Evolutionary conservation across 495 filamentous ascomycete genomes (phyloP), one percentile per base, ranked within the genome.

Genomic region (Penicillium manginii): DNA sequence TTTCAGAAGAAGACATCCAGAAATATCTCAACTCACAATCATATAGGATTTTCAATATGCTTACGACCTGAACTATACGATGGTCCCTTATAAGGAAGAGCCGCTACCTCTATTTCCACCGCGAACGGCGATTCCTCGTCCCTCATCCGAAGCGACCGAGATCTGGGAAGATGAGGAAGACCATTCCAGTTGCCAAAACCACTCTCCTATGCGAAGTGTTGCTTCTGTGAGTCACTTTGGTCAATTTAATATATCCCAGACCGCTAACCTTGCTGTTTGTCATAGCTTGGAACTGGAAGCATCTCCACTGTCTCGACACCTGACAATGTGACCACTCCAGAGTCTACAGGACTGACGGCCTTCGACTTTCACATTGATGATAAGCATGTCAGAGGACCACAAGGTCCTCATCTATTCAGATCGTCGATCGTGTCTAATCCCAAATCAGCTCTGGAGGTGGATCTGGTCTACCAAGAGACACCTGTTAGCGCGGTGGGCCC

Each of bases 391-490:
- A 66, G 69, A 35, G 92, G 92, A 21, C 92, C 92, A 6, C 81
- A 78, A 59, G 92, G 93, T 4, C 93, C 92, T 3, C 93, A 96
- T 76, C 79, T 97, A n/a, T 97, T 97, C 75, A 83, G 91, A 55
- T 78, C 76, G 32, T 78, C 75, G 11, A 59, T 46, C 23, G 61
- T 59, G 0, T 32, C 50, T 1, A 48, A 58, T 11, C 45, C 8
- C 43, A 68, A 72, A 79, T 52, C 78, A 70, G 50, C 77, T 11
- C 72, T 75, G 43, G 87, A 90, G 56, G 82, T 85, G 31, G 77
- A 83, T 58, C 80, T 87, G 63, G 80, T 84, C 48, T 81, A 92
- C 37, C 81, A 84, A 78, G 91, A 66, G 91, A 89, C 14, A 89
- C 90, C 22, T 62, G 88, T 53, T 31, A 47, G 43, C 42, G 54